Conservation (phyloP, 352 stramenopile genomes). For the Phytophthora palmivora region DNA sequence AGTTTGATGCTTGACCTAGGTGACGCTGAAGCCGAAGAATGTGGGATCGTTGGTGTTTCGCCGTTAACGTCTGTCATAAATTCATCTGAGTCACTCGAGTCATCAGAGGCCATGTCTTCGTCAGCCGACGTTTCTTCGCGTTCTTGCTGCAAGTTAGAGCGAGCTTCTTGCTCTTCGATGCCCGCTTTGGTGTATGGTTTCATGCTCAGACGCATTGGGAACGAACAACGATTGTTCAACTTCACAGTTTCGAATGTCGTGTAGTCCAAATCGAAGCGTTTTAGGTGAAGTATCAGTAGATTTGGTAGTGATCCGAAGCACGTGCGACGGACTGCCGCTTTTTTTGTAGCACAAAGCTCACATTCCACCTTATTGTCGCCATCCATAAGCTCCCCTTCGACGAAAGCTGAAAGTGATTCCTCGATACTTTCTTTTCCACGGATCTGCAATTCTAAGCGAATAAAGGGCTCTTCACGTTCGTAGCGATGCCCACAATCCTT, state of each 20-base stretch:
- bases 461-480: slow-evolving; percentile 97
- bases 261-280: slow-evolving; percentile 99
- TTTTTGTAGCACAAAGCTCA: slow-evolving; percentile 98
- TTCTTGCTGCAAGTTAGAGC: slow-evolving; percentile 43
- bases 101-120: slow-evolving; percentile 63
- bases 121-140: slow-evolving; percentile 51
- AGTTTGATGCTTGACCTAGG: slow-evolving; percentile 37
- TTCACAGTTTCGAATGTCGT: slow-evolving; percentile 99
- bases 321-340: slow-evolving; percentile 95
- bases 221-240: slow-evolving; percentile 98
- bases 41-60: slow-evolving; percentile 28
- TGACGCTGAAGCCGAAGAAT: slow-evolving; percentile 28
- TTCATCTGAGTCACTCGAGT: slow-evolving; percentile 60
- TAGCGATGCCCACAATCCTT: slow-evolving; percentile 93
- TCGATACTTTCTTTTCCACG: slow-evolving; percentile 98
- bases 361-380: slow-evolving; percentile 99
- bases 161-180: slow-evolving; percentile 92
- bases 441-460: slow-evolving; percentile 98
- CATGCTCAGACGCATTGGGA: slow-evolving; percentile 98
- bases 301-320: slow-evolving; percentile 96
- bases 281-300: slow-evolving; percentile 98
- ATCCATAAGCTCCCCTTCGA: slow-evolving; percentile 99
- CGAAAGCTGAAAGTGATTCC: slow-evolving; percentile 96
- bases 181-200: slow-evolving; percentile 98
- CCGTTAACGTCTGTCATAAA: slow-evolving; percentile 66